Evolutionary conservation across 2,329 filamentous ascomycete genomes (phyloP).

Genomic region (Teratosphaeriaceae sp.): DNA sequence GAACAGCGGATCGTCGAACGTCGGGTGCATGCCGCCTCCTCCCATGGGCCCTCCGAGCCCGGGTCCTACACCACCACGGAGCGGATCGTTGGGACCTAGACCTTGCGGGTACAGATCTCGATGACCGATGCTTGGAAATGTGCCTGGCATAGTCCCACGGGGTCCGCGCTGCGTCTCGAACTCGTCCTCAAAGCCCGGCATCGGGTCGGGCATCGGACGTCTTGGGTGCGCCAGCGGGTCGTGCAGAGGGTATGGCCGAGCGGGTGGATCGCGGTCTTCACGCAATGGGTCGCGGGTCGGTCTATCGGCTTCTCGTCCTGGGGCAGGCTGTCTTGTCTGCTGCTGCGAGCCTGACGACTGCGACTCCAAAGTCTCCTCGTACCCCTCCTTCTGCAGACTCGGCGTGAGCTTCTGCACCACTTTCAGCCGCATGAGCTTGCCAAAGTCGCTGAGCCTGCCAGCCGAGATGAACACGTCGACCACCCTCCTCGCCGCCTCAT

Average conservation of each 20-base stretch:
- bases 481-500: too few relatives aligned
- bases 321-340: constrained; percentile 14
- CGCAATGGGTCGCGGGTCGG: constrained; percentile 42
- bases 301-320: constrained; percentile 20
- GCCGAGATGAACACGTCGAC: too few relatives aligned
- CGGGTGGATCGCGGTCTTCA: constrained; percentile 53
- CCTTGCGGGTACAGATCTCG: constrained; percentile 84
- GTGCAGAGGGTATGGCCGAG: constrained; percentile 58
- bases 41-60: constrained; percentile 48
- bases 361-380: constrained; percentile 51
- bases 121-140: constrained; percentile 60
- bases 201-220: constrained; percentile 61
- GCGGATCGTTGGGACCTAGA: constrained; percentile 76
- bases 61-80: constrained; percentile 56
- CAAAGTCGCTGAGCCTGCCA: constrained; percentile 60
- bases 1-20: constrained; percentile 87
- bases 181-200: constrained; percentile 90
- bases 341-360: constrained; percentile 11
- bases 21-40: constrained; percentile 87
- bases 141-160: constrained; percentile 36
- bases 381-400: constrained; percentile 68
- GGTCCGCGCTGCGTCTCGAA: constrained; percentile 70
- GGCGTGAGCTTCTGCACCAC: constrained; percentile 82
- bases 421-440: constrained; percentile 64
- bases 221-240: constrained; percentile 54